A percentile compares a stretch with the other conserved stretches of the same genome.
These are phyloP conservation scores for Imleria badia DNA, from an alignment of 768 basidiomycete genomes.

Conservation along the genomic window DNA sequence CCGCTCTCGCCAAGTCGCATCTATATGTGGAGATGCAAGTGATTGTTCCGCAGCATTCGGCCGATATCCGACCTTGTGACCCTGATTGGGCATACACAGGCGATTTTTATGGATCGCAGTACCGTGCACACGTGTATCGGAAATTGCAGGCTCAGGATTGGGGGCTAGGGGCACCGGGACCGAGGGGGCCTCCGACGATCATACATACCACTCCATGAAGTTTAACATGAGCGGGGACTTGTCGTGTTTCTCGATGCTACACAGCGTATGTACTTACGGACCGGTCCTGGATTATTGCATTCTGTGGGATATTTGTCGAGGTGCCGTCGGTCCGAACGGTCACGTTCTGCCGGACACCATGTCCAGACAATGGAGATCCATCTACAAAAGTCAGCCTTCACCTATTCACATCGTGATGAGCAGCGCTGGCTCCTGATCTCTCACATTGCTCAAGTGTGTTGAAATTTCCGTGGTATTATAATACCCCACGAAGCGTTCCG, in stretches of 20 bases:
- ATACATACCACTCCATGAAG: conserved; percentile 25
- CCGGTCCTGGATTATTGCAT: neutral
- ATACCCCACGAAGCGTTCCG: conserved; percentile 15
- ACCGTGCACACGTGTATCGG: conserved; percentile 31
- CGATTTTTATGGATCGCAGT: conserved; percentile 32
- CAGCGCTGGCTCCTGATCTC: neutral
- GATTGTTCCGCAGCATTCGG: conserved; percentile 10
- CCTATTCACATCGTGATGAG: conserved; percentile 1
- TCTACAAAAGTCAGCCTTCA: conserved; percentile 9
- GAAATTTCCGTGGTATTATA: conserved; percentile 25
- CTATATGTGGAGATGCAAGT: conserved; percentile 26
- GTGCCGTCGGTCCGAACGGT: neutral
- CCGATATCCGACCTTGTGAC: conserved; percentile 21
- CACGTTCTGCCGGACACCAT: neutral
- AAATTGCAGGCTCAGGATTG: conserved; percentile 31
- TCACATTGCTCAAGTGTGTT: conserved; percentile 4
- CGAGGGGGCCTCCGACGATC: conserved; percentile 29
- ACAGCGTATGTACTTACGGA: conserved; percentile 10
- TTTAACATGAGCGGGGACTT: neutral
- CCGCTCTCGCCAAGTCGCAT: conserved; percentile 27
- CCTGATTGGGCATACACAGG: conserved; percentile 30
- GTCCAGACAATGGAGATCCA: conserved; percentile 3
- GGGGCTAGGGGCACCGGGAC: conserved; percentile 19
- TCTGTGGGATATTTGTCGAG: too few species aligned
- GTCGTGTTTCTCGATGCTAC: neutral